Conservation (phyloP, 164 flowering plant genomes). For the Annona squamosa region DNA sequence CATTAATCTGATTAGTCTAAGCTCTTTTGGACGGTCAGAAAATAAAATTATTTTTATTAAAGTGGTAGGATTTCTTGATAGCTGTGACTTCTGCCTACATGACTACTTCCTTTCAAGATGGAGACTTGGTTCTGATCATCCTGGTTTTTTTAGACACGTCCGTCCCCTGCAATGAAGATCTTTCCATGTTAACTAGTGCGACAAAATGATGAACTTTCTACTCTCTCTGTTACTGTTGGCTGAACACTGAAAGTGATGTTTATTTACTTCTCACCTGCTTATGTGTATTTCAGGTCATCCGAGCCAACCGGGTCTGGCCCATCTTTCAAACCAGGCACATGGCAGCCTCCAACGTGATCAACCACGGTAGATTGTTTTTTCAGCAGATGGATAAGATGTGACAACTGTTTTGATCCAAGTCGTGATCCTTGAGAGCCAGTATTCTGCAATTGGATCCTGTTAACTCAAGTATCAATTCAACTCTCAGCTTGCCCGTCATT, state of each 20-base stretch:
- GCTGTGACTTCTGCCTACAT: neutral
- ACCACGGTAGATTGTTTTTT: neutral
- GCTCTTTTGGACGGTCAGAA: neutral
- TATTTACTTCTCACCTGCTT: neutral
- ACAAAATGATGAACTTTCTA: neutral
- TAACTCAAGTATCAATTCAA: neutral
- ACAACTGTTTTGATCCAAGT: neutral
- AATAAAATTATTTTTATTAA: no score
- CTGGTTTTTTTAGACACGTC: neutral
- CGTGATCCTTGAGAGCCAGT: neutral
- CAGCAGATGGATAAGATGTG: neutral
- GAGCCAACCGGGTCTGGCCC: slow-evolving; percentile 82
- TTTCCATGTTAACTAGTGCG: neutral
- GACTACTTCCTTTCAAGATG: neutral
- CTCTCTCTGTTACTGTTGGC: neutral
- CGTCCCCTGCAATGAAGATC: neutral
- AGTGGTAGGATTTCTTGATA: neutral
- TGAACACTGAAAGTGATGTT: slow-evolving; percentile 1
- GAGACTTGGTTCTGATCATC: neutral
- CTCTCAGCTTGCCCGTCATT: no score
- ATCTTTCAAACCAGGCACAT: slow-evolving; percentile 62
- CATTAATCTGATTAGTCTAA: neutral
- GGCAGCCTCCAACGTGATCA: slow-evolving; percentile 53
- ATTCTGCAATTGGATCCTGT: neutral
- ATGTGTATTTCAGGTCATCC: slow-evolving; percentile 45